These are phyloP conservation scores for Quercus lobata DNA, from an alignment of 331 rosid genomes.

Conservation along the genomic window DNA sequence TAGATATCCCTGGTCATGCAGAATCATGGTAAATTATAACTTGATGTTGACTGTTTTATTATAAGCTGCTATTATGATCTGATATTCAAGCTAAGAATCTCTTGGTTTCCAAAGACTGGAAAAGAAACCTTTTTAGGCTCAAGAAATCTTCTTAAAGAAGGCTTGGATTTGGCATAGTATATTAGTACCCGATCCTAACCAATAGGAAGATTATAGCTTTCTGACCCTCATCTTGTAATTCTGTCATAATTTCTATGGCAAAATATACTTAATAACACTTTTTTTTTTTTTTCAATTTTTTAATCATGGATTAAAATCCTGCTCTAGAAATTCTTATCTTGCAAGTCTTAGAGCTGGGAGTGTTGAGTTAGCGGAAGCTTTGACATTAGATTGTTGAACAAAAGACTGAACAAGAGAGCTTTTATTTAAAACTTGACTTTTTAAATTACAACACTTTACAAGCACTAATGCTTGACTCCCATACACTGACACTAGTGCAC, in stretches of 20 bases:
- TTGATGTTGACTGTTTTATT: conserved; percentile 8
- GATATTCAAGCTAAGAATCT: not conserved
- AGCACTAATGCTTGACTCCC: no score
- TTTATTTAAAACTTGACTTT: no score
- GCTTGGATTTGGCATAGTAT: not conserved
- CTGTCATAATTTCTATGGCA: not conserved
- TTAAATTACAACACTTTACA: no score
- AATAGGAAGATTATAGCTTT: not conserved
- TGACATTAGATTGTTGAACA: no score
- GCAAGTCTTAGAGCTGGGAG: not conserved
- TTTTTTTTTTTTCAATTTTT: not conserved
- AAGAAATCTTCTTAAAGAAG: conserved; percentile 5
- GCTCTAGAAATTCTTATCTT: not conserved
- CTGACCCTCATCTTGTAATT: not conserved
- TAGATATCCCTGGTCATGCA: conserved; percentile 97
- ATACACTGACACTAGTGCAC: no score
- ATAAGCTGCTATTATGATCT: not conserved
- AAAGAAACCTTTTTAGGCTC: not conserved
- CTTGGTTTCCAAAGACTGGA: not conserved
- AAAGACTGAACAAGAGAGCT: no score
- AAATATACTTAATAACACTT: not conserved
- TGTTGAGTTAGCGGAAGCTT: no score
- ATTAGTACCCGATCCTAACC: not conserved
- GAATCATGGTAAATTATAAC: conserved; percentile 68
- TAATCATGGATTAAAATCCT: not conserved